Conservation (phyloP, 441 rosid species). For the Erysimum cheiri region DNA sequence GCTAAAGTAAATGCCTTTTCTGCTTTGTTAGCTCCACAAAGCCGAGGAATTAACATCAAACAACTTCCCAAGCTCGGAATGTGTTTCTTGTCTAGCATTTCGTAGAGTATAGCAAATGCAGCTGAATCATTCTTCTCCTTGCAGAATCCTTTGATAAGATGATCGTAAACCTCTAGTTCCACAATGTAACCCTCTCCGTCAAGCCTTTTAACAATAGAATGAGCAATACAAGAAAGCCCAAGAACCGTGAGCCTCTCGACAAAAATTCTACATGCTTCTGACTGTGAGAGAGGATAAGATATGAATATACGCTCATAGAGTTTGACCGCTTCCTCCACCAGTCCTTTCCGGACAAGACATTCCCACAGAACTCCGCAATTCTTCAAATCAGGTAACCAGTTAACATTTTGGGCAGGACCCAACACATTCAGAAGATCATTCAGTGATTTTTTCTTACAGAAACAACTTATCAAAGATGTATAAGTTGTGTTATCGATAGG, state of each 20-base stretch:
- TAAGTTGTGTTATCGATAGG: conserved; percentile 52
- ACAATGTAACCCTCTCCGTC: conserved; percentile 51
- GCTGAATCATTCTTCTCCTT: conserved; percentile 48
- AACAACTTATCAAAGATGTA: conserved; percentile 53
- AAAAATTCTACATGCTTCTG: conserved; percentile 47
- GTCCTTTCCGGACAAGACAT: conserved; percentile 53
- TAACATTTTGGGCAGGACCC: conserved; percentile 51
- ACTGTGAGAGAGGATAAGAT: conserved; percentile 46
- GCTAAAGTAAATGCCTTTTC: conserved; percentile 48
- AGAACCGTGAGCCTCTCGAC: conserved; percentile 60
- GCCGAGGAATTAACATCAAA: conserved; percentile 58
- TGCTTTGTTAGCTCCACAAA: conserved; percentile 50
- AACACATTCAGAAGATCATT: conserved; percentile 50
- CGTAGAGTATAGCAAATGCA: conserved; percentile 55
- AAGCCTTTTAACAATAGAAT: conserved; percentile 55
- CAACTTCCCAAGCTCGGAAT: conserved; percentile 48
- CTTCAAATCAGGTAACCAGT: conserved; percentile 61
- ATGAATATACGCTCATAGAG: conserved; percentile 61
- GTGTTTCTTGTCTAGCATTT: conserved; percentile 49
- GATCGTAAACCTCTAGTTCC: conserved; percentile 51
- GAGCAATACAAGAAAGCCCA: conserved; percentile 55
- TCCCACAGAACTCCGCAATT: conserved; percentile 51
- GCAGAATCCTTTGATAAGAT: conserved; percentile 63
- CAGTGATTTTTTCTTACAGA: conserved; percentile 58
- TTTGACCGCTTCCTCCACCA: conserved; percentile 63